Percentiles rank a stretch among this genome's conserved stretches.
Evolutionary conservation across 352 stramenopile species (phyloP).

Genomic region (Phytophthora uliginosa): DNA sequence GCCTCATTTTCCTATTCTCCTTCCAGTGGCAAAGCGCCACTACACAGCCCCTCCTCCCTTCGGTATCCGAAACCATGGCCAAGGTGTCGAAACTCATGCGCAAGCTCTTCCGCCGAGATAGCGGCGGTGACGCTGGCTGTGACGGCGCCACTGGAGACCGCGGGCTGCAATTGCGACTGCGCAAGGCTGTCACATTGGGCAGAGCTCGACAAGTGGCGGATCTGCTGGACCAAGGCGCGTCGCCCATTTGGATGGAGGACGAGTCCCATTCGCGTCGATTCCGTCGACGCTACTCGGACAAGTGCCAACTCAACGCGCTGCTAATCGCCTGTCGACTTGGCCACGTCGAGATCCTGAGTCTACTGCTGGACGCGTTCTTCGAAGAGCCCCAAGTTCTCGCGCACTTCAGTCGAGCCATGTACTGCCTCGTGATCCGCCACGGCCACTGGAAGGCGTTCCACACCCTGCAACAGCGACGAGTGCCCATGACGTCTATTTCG

Average conservation of each 20-base stretch:
- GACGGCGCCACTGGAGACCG: slow-evolving; percentile 3
- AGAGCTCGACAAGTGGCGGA: slow-evolving; percentile 61
- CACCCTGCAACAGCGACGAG: slow-evolving; percentile 52
- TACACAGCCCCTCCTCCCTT: slow-evolving; percentile 4
- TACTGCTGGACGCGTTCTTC: slow-evolving; percentile 76
- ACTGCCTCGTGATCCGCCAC: slow-evolving; percentile 70
- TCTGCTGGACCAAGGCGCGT: slow-evolving; percentile 67
- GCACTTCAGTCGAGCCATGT: slow-evolving; percentile 72
- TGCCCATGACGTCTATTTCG: slow-evolving; percentile 35
- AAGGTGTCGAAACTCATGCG: slow-evolving; percentile 58
- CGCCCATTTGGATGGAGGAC: slow-evolving; percentile 60
- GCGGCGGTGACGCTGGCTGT: not conserved
- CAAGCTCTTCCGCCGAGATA: slow-evolving; percentile 58
- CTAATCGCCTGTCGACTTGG: slow-evolving; percentile 69
- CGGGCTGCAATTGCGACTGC: slow-evolving; percentile 57
- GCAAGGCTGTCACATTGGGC: slow-evolving; percentile 57
- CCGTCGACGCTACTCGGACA: slow-evolving; percentile 14
- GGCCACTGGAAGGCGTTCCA: slow-evolving; percentile 75
- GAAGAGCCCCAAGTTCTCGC: slow-evolving; percentile 48
- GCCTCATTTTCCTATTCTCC: slow-evolving; percentile 21
- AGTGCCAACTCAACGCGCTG: slow-evolving; percentile 62
- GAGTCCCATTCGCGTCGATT: slow-evolving; percentile 24
- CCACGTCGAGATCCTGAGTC: slow-evolving; percentile 55
- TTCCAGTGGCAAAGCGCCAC: slow-evolving; percentile 23
- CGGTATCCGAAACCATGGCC: slow-evolving; percentile 34